Percentiles rank a stretch among this genome's conserved stretches.
Conservation (phyloP, 805 yeast species). For the Barnettozyma populi region DNA sequence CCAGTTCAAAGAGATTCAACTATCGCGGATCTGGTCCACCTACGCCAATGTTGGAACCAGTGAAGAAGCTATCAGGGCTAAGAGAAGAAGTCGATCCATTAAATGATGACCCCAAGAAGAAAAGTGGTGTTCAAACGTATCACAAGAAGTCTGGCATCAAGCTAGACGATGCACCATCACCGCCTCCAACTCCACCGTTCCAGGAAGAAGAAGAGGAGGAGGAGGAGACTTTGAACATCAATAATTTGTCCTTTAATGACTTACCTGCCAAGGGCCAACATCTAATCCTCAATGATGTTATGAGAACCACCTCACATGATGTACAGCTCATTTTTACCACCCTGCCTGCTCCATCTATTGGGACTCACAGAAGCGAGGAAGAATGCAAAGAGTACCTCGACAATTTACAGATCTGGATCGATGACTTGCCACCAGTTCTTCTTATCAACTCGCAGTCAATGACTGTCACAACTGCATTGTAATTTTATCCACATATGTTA, state of each 20-base stretch:
- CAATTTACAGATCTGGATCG: slow-evolving; percentile 74
- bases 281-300: slow-evolving; percentile 78
- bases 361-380: slow-evolving; percentile 65
- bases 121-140: background rate
- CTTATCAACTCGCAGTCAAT: slow-evolving; percentile 87
- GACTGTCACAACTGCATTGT: slow-evolving; percentile 92
- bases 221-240: slow-evolving; percentile 29
- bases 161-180: slow-evolving; percentile 4
- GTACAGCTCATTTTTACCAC: slow-evolving; percentile 84
- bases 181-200: background rate
- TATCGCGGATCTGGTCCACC: background rate
- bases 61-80: background rate
- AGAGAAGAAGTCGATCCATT: slow-evolving; percentile 8
- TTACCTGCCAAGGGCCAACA: slow-evolving; percentile 93
- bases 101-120: background rate
- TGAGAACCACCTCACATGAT: slow-evolving; percentile 55
- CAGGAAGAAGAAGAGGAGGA: background rate
- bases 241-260: slow-evolving; percentile 61
- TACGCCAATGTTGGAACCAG: slow-evolving; percentile 1
- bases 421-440: slow-evolving; percentile 75
- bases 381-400: slow-evolving; percentile 73
- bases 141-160: background rate
- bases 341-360: slow-evolving; percentile 80
- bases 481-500: slow-evolving; percentile 12
- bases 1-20: slow-evolving; percentile 7